Conservation (phyloP, 176 grass and related monocot genomes). For the Phragmites australis region DNA sequence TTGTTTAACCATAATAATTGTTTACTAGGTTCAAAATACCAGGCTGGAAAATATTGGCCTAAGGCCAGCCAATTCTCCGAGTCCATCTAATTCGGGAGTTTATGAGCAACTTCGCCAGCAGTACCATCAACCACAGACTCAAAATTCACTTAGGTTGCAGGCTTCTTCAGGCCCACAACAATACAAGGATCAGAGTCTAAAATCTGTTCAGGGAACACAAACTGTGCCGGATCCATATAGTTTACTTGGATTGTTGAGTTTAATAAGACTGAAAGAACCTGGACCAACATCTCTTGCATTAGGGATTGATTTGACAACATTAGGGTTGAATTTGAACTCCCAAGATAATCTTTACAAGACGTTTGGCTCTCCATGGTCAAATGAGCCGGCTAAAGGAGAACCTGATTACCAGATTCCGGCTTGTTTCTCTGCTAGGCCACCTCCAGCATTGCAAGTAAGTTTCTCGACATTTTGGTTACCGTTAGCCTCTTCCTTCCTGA, state of each 20-base stretch:
- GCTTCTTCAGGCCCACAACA: constrained; percentile 60
- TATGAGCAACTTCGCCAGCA: constrained; percentile 93
- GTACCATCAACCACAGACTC: constrained; percentile 74
- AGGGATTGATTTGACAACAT: constrained; percentile 84
- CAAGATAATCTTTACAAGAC: constrained; percentile 86
- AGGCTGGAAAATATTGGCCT: constrained; percentile 62
- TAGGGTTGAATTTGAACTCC: constrained; percentile 91
- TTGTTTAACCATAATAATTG: constrained; percentile 32
- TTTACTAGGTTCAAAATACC: constrained; percentile 73
- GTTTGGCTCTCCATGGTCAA: constrained; percentile 92
- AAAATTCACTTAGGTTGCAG: constrained; percentile 68
- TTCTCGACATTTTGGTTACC: constrained; percentile 8
- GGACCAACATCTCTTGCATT: constrained; percentile 83
- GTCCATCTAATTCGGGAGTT: constrained; percentile 49
- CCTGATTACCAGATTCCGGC: constrained; percentile 73
- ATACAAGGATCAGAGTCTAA: constrained; percentile 73
- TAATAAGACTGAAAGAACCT: constrained; percentile 76
- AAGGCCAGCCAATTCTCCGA: constrained; percentile 64
- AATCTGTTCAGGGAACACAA: constrained; percentile 62
- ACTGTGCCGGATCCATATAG: constrained; percentile 58
- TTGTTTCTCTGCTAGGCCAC: constrained; percentile 72
- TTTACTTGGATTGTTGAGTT: constrained; percentile 67
- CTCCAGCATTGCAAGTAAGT: constrained; percentile 76
- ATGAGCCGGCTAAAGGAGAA: constrained; percentile 74
- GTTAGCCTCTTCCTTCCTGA: constrained; percentile 23